These are phyloP conservation scores for Rhododendron williamsianum DNA, from an alignment of 148 eudicot species.

Conservation along the genomic window DNA sequence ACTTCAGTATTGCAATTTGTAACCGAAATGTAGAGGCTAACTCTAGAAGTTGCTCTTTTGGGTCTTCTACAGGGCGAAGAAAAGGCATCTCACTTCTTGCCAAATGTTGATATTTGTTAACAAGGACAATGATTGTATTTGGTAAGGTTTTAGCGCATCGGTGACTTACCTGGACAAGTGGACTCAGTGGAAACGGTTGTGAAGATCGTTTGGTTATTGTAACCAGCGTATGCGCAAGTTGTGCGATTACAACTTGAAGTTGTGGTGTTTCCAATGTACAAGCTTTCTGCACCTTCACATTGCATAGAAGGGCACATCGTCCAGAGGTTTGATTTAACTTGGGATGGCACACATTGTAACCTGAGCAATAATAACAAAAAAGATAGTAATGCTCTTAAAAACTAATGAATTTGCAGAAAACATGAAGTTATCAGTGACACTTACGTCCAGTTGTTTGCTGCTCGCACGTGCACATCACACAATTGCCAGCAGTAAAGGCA, in stretches of 20 bases:
- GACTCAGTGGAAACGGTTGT: constrained; percentile 30
- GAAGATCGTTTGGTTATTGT: constrained; percentile 33
- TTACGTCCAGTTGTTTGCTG: constrained; percentile 58
- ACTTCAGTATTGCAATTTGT: neutral
- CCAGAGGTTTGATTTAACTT: constrained; percentile 43
- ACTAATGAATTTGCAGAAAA: neutral
- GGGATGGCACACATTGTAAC: constrained; percentile 57
- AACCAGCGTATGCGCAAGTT: constrained; percentile 72
- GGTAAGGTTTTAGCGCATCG: neutral
- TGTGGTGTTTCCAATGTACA: constrained; percentile 42
- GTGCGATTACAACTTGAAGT: constrained; percentile 39
- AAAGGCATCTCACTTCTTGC: neutral
- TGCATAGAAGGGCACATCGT: constrained; percentile 20
- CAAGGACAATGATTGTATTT: neutral
- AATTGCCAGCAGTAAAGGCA: constrained; percentile 56
- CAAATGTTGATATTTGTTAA: neutral
- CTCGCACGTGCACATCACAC: constrained; percentile 68
- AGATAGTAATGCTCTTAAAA: neutral
- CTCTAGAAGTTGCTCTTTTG: neutral
- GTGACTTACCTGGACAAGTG: constrained; percentile 58
- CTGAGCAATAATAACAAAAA: constrained; percentile 21
- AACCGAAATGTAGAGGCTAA: neutral
- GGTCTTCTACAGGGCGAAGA: neutral
- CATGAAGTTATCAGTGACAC: constrained; percentile 9
- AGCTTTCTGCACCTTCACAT: constrained; percentile 32